Conservation (phyloP, 306 rosid genomes). For the Leucaena leucocephala region DNA sequence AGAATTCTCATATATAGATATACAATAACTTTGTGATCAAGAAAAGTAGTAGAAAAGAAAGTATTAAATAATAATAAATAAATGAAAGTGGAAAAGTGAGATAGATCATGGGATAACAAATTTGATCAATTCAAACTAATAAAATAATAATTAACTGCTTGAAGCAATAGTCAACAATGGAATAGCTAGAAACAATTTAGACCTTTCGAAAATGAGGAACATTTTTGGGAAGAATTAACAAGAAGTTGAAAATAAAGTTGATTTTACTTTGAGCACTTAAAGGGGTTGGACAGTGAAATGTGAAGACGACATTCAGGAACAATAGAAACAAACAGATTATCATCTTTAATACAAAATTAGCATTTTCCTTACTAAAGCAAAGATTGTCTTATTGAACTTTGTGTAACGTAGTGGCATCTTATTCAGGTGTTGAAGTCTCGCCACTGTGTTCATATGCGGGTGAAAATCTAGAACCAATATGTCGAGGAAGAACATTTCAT, state of each 20-base stretch:
- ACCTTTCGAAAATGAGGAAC: background rate
- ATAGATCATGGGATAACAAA: too few relatives aligned
- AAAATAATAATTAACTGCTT: too few relatives aligned
- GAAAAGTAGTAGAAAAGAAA: too few relatives aligned
- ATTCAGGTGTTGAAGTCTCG: conserved; percentile 92
- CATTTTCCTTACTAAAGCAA: conserved; percentile 2
- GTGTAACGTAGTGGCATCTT: too few relatives aligned
- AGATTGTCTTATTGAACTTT: background rate
- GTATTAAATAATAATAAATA: too few relatives aligned
- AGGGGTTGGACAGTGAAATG: background rate
- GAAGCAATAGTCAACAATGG: background rate
- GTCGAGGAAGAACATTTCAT: conserved; percentile 98
- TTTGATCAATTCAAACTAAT: too few relatives aligned
- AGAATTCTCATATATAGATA: too few relatives aligned
- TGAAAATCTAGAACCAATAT: conserved; percentile 89
- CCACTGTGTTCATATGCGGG: conserved; percentile 95
- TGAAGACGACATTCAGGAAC: background rate
- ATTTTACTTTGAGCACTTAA: background rate
- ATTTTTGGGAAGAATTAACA: background rate
- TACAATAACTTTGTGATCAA: too few relatives aligned
- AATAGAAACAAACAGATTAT: too few relatives aligned
- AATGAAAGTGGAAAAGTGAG: too few relatives aligned
- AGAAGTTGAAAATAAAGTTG: background rate
- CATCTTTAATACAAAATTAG: background rate
- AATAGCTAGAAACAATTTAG: background rate